A percentile compares a stretch with the other conserved stretches of the same genome.
Evolutionary conservation across 2,329 filamentous ascomycete species (phyloP).

Genomic region (Penicillium expansum): DNA sequence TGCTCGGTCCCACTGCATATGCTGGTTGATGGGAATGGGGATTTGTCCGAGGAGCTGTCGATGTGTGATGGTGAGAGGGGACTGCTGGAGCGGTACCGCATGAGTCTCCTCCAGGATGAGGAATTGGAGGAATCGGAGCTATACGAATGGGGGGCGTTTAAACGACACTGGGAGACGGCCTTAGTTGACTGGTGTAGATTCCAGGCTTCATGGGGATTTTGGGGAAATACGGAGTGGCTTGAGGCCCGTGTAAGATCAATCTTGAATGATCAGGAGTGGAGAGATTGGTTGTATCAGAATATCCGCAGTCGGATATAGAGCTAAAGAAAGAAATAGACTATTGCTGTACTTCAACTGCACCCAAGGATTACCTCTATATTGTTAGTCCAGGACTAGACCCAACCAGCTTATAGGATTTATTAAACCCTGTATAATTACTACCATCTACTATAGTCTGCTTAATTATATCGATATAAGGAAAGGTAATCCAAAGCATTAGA

Average conservation of each 20-base stretch:
- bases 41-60: conserved; percentile 39
- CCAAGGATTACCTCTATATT: no score
- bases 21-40: conserved; percentile 40
- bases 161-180: conserved; percentile 64
- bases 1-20: conserved; percentile 60
- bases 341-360: not conserved
- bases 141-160: conserved; percentile 57
- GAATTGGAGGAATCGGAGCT: conserved; percentile 16
- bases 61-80: conserved; percentile 53
- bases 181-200: conserved; percentile 66
- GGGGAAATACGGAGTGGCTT: conserved; percentile 60
- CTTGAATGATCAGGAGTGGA: conserved; percentile 47
- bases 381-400: no score
- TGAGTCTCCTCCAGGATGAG: conserved; percentile 10
- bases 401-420: no score
- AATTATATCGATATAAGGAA: no score
- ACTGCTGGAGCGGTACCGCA: conserved; percentile 53
- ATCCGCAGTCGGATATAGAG: conserved; percentile 1
- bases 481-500: no score
- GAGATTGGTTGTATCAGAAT: conserved; percentile 42
- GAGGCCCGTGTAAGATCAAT: conserved; percentile 55
- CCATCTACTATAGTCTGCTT: no score
- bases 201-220: conserved; percentile 61
- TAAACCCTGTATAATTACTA: no score
- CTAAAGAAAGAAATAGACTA: not conserved